Base-by-base conservation (phyloP, 1,284 basidiomycete genomes). In the Trametes hirsuta region DNA sequence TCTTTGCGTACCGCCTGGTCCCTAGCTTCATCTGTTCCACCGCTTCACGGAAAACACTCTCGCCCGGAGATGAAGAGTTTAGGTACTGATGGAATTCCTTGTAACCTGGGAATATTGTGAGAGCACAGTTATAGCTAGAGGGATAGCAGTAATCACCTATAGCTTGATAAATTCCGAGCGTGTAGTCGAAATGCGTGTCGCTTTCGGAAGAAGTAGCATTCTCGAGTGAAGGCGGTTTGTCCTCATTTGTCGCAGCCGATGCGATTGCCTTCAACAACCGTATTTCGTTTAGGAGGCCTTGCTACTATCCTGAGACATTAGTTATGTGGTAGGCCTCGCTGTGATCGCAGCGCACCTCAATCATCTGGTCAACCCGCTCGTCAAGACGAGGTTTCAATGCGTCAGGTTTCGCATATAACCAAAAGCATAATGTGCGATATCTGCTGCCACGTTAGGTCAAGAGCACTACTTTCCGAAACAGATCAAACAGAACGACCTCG, bases 1-100 rank as follows among this genome's bases (percentile, higher is more conserved):
- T 82, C 72, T 92, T 94, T 0, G 97, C 94, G 71, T 99, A 99
- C 74, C 95, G 91, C 18, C 93, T 79, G 1, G 97, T 99, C 0
- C 90, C 89, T 0, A 84, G 74, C 74, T 98, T 97, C 85, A 95
- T 98, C 21, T 82, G 81, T 41, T 90, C 86, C 1, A 94, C 77
- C 0, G 92, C 93, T 18, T 77, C 74, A 8, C 73, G 61, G 67
- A 91, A 93, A 6, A 76, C 68, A 52, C 74, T 63, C 63, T 81
- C 75, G 8, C 82, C 74, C 21, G 75, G 75, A 49, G 74, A 51
- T 41, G 79, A 65, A 2, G 74, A 68, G 63, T 78, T 70, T 55
- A 91, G 77, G 67, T 89, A 94, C 15, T 79, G 75, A 65, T 85
- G 81, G 65, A 98, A 98, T 75, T 98, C 95, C 72, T 90, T 93